Percentiles rank a stretch among this genome's conserved stretches.
Evolutionary conservation across 1,284 basidiomycete species (phyloP).

Genomic region (Sparassis latifolia): DNA sequence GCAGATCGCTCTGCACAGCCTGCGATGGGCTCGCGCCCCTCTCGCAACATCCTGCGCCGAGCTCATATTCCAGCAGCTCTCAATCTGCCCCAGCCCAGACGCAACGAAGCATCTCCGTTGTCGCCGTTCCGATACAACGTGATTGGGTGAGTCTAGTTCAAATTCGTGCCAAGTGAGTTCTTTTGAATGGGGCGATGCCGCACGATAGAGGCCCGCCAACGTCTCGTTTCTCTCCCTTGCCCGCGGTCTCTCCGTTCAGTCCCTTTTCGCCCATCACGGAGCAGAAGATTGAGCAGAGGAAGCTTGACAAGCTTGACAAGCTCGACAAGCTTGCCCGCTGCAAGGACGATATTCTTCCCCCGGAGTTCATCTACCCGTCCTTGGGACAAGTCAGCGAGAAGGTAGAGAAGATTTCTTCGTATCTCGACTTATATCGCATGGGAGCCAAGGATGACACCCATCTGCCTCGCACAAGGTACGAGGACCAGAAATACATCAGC

Average conservation of each 20-base stretch:
- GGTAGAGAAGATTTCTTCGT: conserved; percentile 17
- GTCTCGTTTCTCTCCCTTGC: conserved; percentile 5
- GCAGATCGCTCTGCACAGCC: not conserved
- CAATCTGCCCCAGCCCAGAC: conserved; percentile 6
- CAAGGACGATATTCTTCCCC: conserved; percentile 14
- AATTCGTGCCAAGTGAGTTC: not conserved
- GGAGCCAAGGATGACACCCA: conserved; percentile 8
- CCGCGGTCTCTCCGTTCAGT: conserved; percentile 8
- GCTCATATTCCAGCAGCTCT: conserved; percentile 12
- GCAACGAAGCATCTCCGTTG: conserved; percentile 4
- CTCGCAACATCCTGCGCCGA: conserved; percentile 5
- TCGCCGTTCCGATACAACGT: conserved; percentile 11
- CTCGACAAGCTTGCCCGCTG: conserved; percentile 23
- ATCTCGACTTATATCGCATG: conserved; percentile 25
- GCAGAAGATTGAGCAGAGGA: conserved; percentile 6
- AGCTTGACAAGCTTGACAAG: conserved; percentile 13
- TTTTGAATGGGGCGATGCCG: too few relatives aligned
- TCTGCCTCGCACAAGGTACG: not conserved
- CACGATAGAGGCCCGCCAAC: not conserved
- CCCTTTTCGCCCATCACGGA: conserved; percentile 13
- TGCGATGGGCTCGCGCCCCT: not conserved
- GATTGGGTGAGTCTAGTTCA: conserved; percentile 1
- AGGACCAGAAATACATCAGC: not conserved
- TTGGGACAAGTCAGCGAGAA: conserved; percentile 15
- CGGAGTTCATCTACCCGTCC: conserved; percentile 19